A percentile compares a stretch with the other conserved stretches of the same genome.
Conservation (phyloP, 2,329 filamentous ascomycete genomes). For the Magnaporthiopsis poae region DNA sequence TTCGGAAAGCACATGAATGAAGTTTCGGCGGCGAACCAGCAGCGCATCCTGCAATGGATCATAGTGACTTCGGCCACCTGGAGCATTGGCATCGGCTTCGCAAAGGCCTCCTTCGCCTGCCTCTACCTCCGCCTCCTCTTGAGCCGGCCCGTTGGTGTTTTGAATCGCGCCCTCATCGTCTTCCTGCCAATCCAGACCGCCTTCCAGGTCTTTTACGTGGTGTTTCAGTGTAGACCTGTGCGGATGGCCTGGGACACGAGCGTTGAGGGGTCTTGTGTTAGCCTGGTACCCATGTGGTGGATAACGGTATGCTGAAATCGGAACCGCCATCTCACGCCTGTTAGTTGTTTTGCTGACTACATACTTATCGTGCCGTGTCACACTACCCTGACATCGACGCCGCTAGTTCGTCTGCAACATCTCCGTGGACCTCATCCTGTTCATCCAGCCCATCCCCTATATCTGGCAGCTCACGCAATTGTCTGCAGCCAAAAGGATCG, state of each 20-base stretch:
- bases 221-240: slow-evolving; percentile 11
- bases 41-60: background rate
- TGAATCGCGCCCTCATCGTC: slow-evolving; percentile 10
- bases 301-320: background rate
- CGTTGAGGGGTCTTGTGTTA: slow-evolving; percentile 7
- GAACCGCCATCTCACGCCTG: no score
- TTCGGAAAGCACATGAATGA: background rate
- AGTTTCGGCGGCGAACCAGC: background rate
- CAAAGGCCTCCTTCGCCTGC: slow-evolving; percentile 11
- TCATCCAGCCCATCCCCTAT: slow-evolving; percentile 13
- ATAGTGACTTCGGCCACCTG: slow-evolving; percentile 7
- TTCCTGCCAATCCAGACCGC: slow-evolving; percentile 9
- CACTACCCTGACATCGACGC: no score
- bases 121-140: slow-evolving; percentile 12
- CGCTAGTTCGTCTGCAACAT: slow-evolving; percentile 12
- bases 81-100: slow-evolving; percentile 7
- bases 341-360: no score
- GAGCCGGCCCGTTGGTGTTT: background rate
- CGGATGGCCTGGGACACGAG: slow-evolving; percentile 8
- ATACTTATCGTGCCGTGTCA: no score
- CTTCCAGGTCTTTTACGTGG: slow-evolving; percentile 8
- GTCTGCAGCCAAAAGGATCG: slow-evolving; percentile 9
- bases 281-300: slow-evolving; percentile 9
- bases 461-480: slow-evolving; percentile 12
- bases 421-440: slow-evolving; percentile 10